Evolutionary conservation across 768 basidiomycete species (phyloP), one percentile per base, ranked within the genome.

Genomic region (Auriscalpium orientale): DNA sequence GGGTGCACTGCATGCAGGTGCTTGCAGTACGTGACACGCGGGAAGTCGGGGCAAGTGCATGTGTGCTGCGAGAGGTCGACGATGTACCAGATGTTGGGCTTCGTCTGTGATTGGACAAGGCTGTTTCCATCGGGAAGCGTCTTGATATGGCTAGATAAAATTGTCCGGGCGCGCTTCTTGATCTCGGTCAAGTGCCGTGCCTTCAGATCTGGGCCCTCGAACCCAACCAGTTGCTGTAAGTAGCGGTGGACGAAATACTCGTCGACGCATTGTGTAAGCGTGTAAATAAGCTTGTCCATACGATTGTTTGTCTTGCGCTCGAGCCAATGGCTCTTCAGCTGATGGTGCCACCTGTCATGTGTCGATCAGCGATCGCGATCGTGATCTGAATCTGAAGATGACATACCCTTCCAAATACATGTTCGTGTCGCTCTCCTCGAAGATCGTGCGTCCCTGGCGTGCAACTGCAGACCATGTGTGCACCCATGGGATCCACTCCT

Each of bases 341-440:
- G 13, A 38, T 55, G 54, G 18, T 55, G 54, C 33, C 38, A 55
- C 1, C 54, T 55, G 49, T 50, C 13, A 28, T 28, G 5, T 15
- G 35, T 35, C 20, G 44, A 37, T 35, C 20, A 7, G 11, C 2
- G 15, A 28, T 16, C 20, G 16, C 20, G 22, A 21, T 46, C 43
- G n/a, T 34, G 35, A 54, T 47, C 13, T 12, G 3, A 8, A 12
- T 1, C 13, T n/a, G n/a, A n/a, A 35, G n/a, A 28, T 0, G 21
- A 49, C 38, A 37, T 49, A 55, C 48, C 7, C 36, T 40, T 55
- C 54, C 9, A 55, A 21, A 15, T 49, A 35, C 54, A 55, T 55
- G 12, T 55, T 55, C 37, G 54, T 54, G 16, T 54, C 53, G 1
- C 53, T 22, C 34, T 54, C 53, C 20, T 54, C 33, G 18, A 36